These are phyloP conservation scores for Flaveria robusta DNA, from an alignment of 129 eudicot genomes.

Conservation along the genomic window DNA sequence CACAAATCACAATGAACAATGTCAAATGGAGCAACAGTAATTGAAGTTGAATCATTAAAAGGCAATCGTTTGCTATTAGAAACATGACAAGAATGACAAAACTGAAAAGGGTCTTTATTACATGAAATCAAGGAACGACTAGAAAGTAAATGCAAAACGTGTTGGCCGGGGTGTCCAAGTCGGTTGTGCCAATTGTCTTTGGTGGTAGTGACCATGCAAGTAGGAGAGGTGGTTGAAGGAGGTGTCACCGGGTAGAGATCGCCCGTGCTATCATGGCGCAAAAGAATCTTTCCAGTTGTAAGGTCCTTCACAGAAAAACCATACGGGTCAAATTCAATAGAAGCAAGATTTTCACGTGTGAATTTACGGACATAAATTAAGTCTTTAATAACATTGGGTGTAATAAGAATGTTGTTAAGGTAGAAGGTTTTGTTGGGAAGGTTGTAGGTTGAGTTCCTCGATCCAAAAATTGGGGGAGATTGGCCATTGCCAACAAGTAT, in stretches of 20 bases:
- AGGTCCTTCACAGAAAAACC: neutral
- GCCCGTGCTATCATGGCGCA: neutral
- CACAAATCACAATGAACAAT: neutral
- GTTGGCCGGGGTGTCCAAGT: neutral
- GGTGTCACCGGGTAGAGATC: neutral
- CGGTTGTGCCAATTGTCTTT: neutral
- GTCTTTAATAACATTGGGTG: neutral
- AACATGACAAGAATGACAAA: no score
- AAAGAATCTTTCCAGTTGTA: neutral
- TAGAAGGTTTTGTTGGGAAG: no score
- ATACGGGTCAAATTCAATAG: neutral
- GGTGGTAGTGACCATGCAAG: neutral
- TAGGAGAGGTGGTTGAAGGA: neutral
- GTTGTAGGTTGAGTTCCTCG: no score
- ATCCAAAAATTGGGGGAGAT: no score
- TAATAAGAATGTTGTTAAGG: no score
- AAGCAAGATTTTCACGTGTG: neutral
- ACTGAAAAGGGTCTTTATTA: no score
- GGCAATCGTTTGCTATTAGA: no score
- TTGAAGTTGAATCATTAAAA: no score
- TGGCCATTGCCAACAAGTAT: no score
- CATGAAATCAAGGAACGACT: neutral
- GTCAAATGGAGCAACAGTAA: no score
- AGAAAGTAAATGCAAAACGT: no score
- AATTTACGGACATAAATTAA: no score